phyloP scores from a whole-genome alignment of 2,329 filamentous ascomycete genomes.

The Fusarium sp. region DNA sequence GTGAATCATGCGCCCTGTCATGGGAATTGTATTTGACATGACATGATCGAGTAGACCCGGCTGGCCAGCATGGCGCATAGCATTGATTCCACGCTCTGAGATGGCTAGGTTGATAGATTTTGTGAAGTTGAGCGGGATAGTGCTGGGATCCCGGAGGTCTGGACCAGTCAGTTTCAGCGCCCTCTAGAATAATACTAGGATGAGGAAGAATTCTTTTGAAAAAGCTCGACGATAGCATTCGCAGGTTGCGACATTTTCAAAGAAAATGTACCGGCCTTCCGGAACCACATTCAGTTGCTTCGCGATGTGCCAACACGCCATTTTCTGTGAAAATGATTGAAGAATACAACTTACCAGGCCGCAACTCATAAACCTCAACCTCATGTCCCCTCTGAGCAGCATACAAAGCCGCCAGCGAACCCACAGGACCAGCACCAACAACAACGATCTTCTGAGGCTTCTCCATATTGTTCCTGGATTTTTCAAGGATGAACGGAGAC shows the following conservation, averaged over 20 bases:
- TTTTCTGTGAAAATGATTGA: constrained; percentile 11
- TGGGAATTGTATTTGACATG: constrained; percentile 84
- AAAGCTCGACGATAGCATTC: background rate
- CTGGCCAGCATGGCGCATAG: constrained; percentile 78
- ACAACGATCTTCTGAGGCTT: constrained; percentile 78
- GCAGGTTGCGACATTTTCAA: background rate
- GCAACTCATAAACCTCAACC: constrained; percentile 94
- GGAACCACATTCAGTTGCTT: constrained; percentile 11
- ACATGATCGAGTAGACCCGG: constrained; percentile 79
- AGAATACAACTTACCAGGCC: constrained; percentile 76
- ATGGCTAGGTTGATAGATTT: constrained; percentile 98
- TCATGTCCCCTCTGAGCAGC: constrained; percentile 88
- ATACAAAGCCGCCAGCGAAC: constrained; percentile 91
- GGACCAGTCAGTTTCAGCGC: constrained; percentile 34
- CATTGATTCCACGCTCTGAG: constrained; percentile 93
- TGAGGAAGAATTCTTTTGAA: constrained; percentile 12
- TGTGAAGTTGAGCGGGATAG: constrained; percentile 91
- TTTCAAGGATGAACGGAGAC: constrained; percentile 46
- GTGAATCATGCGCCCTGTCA: constrained; percentile 98
- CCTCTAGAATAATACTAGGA: background rate
- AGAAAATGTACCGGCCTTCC: background rate
- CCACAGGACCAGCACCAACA: constrained; percentile 93
- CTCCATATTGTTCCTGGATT: constrained; percentile 51
- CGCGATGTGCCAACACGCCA: constrained; percentile 13
- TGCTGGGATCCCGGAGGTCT: constrained; percentile 90